Evolutionary conservation across 2,329 filamentous ascomycete genomes (phyloP).

Genomic region (Cadophora malorum): DNA sequence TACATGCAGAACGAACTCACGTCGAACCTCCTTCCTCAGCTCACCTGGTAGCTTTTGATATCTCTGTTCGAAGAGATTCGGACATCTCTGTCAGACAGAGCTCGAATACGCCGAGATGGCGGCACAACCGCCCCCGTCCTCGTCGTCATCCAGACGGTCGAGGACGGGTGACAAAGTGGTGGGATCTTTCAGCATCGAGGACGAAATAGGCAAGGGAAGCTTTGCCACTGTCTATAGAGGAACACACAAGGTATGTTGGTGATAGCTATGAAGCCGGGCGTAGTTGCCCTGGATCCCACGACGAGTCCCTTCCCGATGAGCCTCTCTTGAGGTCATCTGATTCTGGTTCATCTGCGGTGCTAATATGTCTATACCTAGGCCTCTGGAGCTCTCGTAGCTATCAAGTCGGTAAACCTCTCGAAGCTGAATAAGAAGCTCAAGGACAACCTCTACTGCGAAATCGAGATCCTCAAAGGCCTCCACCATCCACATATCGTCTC

Average conservation of each 20-base stretch:
- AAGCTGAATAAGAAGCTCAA: slow-evolving; percentile 96
- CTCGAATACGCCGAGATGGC: slow-evolving; percentile 44
- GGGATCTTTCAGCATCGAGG: slow-evolving; percentile 75
- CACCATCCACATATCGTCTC: slow-evolving; percentile 97
- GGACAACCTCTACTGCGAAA: slow-evolving; percentile 94
- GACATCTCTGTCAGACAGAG: slow-evolving; percentile 28
- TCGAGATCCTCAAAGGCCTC: slow-evolving; percentile 90
- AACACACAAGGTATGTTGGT: slow-evolving; percentile 71
- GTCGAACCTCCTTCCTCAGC: slow-evolving; percentile 45
- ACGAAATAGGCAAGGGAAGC: slow-evolving; percentile 95
- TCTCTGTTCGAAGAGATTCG: slow-evolving; percentile 17
- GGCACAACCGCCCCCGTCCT: slow-evolving; percentile 52
- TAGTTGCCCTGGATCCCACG: not conserved
- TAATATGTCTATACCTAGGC: slow-evolving; percentile 58
- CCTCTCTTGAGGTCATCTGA: slow-evolving; percentile 28
- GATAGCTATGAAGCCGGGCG: not conserved
- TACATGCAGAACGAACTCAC: slow-evolving; percentile 48
- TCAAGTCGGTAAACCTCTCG: slow-evolving; percentile 92
- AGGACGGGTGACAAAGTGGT: slow-evolving; percentile 61
- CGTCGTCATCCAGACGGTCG: slow-evolving; percentile 47
- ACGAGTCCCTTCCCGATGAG: slow-evolving; percentile 16
- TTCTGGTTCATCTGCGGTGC: slow-evolving; percentile 21
- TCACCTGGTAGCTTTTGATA: slow-evolving; percentile 44
- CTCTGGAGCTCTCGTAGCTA: slow-evolving; percentile 82
- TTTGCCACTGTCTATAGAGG: slow-evolving; percentile 95